These are phyloP conservation scores for Pyrenophora tritici-repentis DNA, from an alignment of 2,329 filamentous ascomycete genomes.

Conservation along the genomic window DNA sequence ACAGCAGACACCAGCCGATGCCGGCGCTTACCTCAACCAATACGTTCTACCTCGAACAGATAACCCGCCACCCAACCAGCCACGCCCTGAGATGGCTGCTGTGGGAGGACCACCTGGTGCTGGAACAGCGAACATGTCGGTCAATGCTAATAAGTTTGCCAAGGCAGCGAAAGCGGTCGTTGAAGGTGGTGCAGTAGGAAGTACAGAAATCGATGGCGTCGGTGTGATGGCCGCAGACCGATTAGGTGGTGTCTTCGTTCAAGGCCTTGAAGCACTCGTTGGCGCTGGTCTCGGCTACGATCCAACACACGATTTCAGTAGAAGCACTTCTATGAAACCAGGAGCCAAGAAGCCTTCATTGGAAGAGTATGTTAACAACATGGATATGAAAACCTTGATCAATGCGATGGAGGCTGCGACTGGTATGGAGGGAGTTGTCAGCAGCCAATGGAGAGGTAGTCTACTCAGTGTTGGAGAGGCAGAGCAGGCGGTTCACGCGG, in stretches of 20 bases:
- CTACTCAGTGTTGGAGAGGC: conserved; percentile 44
- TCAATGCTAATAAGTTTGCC: conserved; percentile 38
- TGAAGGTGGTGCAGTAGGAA: conserved; percentile 37
- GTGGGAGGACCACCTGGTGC: conserved; percentile 42
- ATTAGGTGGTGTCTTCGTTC: conserved; percentile 43
- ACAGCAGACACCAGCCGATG: conserved; percentile 41
- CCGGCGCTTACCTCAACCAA: conserved; percentile 43
- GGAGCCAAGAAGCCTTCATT: too few species aligned
- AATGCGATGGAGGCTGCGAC: conserved; percentile 4
- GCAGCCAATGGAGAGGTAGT: conserved; percentile 25
- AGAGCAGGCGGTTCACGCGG: conserved; percentile 42
- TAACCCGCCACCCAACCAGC: conserved; percentile 38
- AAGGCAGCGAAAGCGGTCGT: conserved; percentile 44
- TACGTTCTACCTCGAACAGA: conserved; percentile 46
- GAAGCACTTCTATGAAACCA: not conserved
- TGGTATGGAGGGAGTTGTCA: conserved; percentile 1
- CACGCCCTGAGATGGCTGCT: conserved; percentile 42
- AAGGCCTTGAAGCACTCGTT: conserved; percentile 44
- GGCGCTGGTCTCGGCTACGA: conserved; percentile 38
- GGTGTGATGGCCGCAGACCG: conserved; percentile 42
- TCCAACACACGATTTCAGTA: conserved; percentile 25
- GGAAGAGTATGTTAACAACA: too few species aligned
- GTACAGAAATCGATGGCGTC: conserved; percentile 41
- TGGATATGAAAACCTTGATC: too few species aligned
- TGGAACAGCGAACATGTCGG: conserved; percentile 38